phyloP scores from a whole-genome alignment of 75 land plant genomes.

The Picea sitchensis region DNA sequence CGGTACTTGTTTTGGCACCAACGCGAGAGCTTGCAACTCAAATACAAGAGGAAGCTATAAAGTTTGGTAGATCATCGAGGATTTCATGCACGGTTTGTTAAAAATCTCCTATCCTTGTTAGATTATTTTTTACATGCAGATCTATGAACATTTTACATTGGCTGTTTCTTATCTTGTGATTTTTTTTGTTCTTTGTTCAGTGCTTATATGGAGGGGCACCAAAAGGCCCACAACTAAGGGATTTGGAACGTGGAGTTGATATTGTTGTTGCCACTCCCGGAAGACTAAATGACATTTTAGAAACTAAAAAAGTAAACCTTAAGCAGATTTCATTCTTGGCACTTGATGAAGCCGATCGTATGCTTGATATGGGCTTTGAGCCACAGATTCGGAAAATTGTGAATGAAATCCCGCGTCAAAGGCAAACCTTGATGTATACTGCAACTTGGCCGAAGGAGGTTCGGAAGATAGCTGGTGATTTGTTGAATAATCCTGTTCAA shows the following conservation, averaged over 20 bases:
- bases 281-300: conserved; percentile 68
- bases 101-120: too few relatives aligned
- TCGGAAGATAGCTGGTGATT: conserved; percentile 68
- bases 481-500: conserved; percentile 67
- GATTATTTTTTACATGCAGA: neutral
- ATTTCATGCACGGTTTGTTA: conserved; percentile 54
- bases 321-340: conserved; percentile 66
- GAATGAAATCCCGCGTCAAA: conserved; percentile 52
- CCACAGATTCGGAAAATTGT: conserved; percentile 92
- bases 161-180: neutral
- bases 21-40: conserved; percentile 83
- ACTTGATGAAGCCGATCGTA: conserved; percentile 83
- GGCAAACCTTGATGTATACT: conserved; percentile 81
- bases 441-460: conserved; percentile 88
- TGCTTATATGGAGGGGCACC: conserved; percentile 95
- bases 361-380: conserved; percentile 93
- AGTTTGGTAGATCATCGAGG: conserved; percentile 68
- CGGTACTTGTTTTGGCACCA: conserved; percentile 73
- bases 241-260: conserved; percentile 70
- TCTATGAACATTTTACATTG: neutral
- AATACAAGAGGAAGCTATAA: conserved; percentile 72
- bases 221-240: conserved; percentile 79
- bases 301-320: conserved; percentile 59
- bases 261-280: conserved; percentile 86
- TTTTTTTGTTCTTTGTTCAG: conserved; percentile 15